Conservation (phyloP, 2,329 filamentous ascomycete genomes). For the Hymenoscyphus occultus region DNA sequence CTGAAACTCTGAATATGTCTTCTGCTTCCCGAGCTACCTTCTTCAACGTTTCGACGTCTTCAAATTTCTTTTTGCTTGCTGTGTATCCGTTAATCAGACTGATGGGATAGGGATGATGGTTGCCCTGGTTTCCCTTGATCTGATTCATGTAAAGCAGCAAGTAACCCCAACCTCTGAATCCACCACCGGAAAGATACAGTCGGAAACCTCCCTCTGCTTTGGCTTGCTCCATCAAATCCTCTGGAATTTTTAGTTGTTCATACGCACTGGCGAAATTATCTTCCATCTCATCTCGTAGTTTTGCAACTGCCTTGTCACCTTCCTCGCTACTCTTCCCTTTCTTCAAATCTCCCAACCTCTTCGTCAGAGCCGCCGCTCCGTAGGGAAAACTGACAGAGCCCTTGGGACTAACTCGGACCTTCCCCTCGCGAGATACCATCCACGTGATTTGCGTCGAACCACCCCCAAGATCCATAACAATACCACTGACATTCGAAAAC, state of each 20-base stretch:
- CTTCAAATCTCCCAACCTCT: slow-evolving; percentile 48
- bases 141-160: slow-evolving; percentile 57
- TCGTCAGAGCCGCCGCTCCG: slow-evolving; percentile 63
- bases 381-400: slow-evolving; percentile 67
- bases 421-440: slow-evolving; percentile 52
- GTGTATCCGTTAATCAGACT: slow-evolving; percentile 66
- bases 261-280: slow-evolving; percentile 51
- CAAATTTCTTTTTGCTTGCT: slow-evolving; percentile 23
- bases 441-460: slow-evolving; percentile 69
- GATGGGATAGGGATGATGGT: slow-evolving; percentile 58
- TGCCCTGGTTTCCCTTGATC: slow-evolving; percentile 42
- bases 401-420: slow-evolving; percentile 48
- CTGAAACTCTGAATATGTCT: slow-evolving; percentile 59
- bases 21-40: slow-evolving; percentile 38
- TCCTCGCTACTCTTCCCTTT: slow-evolving; percentile 40
- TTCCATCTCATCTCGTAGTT: slow-evolving; percentile 50
- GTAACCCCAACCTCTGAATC: slow-evolving; percentile 71
- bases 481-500: slow-evolving; percentile 56
- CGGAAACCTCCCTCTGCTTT: slow-evolving; percentile 48
- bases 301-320: slow-evolving; percentile 44
- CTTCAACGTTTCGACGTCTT: slow-evolving; percentile 32
- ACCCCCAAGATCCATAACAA: slow-evolving; percentile 71
- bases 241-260: slow-evolving; percentile 50
- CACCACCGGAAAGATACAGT: slow-evolving; percentile 67
- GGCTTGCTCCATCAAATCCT: slow-evolving; percentile 45